Evolutionary conservation across 306 rosid species (phyloP).

Genomic region (Cicer pinnatifidum): DNA sequence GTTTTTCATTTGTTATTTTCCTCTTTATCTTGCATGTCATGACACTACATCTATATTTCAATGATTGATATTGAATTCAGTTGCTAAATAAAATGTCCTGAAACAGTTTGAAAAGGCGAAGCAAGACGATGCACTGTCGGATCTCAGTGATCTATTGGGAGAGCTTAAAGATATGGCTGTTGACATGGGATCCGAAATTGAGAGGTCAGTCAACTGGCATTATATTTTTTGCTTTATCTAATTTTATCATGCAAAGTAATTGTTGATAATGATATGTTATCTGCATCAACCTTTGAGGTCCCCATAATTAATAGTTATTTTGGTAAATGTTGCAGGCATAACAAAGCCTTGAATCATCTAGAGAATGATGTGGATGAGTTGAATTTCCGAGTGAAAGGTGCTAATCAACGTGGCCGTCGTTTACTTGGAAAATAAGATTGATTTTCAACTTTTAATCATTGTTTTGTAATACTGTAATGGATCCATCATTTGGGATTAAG

Average conservation of each 20-base stretch:
- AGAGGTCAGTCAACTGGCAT: conserved; percentile 57
- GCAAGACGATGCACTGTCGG: conserved; percentile 91
- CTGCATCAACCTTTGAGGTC: conserved; percentile 13
- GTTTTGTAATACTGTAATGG: conserved; percentile 13
- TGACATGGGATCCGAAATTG: conserved; percentile 95
- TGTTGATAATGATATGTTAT: not conserved
- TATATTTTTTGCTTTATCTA: conserved; percentile 27
- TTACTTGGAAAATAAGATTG: conserved; percentile 71
- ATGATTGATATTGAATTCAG: conserved; percentile 28
- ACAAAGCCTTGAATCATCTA: conserved; percentile 55
- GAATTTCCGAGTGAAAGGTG: conserved; percentile 64
- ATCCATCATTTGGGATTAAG: conserved; percentile 22
- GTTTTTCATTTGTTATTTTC: not conserved
- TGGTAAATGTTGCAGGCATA: conserved; percentile 67
- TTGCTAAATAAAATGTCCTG: conserved; percentile 31
- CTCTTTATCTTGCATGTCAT: not conserved
- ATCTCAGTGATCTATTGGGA: conserved; percentile 76
- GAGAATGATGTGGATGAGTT: conserved; percentile 74
- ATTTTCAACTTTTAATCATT: conserved; percentile 23
- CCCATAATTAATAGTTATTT: conserved; percentile 27
- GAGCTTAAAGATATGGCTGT: conserved; percentile 94
- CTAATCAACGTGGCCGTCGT: conserved; percentile 74
- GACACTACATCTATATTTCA: not conserved
- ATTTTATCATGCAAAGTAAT: conserved; percentile 9
- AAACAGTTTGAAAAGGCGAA: conserved; percentile 74